These are phyloP conservation scores for Gnomoniopsis sp. DNA, from an alignment of 2,329 filamentous ascomycete species.

Conservation along the genomic window DNA sequence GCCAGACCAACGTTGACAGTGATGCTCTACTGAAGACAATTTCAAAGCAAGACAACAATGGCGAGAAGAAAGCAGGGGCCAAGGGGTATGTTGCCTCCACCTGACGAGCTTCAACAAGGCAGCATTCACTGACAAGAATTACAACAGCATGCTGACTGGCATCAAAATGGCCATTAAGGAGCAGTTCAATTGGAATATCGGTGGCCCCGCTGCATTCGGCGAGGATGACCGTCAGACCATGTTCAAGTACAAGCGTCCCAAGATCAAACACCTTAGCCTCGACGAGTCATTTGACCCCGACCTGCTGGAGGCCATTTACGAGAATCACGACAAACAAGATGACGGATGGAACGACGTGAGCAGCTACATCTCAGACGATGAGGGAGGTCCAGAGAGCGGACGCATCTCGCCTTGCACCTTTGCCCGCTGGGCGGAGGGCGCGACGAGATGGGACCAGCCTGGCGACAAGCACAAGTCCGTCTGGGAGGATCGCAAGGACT, in stretches of 20 bases:
- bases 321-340: not conserved
- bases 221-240: conserved; percentile 8
- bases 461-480: conserved; percentile 7
- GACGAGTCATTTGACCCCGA: conserved; percentile 9
- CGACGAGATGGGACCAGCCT: conserved; percentile 26
- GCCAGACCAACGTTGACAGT: too few relatives aligned
- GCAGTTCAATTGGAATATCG: conserved; percentile 4
- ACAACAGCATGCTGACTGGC: conserved; percentile 5
- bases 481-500: not conserved
- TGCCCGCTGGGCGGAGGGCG: conserved; percentile 33
- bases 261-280: conserved; percentile 14
- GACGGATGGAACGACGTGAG: conserved; percentile 14
- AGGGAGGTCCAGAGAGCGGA: conserved; percentile 33
- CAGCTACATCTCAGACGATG: conserved; percentile 35
- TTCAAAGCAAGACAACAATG: too few relatives aligned
- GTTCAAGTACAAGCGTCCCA: conserved; percentile 17
- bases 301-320: not conserved
- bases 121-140: too few relatives aligned
- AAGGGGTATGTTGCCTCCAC: not conserved
- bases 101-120: too few relatives aligned
- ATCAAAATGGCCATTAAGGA: conserved; percentile 6
- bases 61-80: not conserved
- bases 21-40: too few relatives aligned
- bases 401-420: conserved; percentile 42
- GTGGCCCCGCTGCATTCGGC: conserved; percentile 9